Evolutionary conservation across 371 early-diverging fungal genomes (phyloP).

Genomic region (Mucor indicus): DNA sequence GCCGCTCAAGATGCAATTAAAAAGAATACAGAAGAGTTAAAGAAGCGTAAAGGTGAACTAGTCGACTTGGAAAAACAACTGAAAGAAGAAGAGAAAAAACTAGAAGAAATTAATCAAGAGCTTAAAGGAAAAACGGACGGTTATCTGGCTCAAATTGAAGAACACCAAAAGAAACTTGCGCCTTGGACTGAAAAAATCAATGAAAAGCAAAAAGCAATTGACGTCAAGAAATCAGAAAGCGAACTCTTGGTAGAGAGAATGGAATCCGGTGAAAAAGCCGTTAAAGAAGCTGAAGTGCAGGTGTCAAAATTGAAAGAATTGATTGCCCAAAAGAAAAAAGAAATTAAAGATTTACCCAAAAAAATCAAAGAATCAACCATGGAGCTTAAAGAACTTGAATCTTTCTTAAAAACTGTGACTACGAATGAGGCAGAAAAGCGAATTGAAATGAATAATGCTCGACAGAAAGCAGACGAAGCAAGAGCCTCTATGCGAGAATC

Average conservation of each 20-base stretch:
- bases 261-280: constrained; percentile 46
- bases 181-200: constrained; percentile 84
- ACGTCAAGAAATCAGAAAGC: constrained; percentile 78
- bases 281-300: constrained; percentile 66
- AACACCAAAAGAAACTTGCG: constrained; percentile 74
- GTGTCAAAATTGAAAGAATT: constrained; percentile 26
- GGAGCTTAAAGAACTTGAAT: constrained; percentile 51
- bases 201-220: constrained; percentile 66
- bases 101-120: constrained; percentile 76
- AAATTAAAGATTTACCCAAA: constrained; percentile 20
- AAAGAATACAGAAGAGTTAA: constrained; percentile 54
- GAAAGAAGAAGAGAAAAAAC: constrained; percentile 60
- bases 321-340: constrained; percentile 22
- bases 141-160: constrained; percentile 69
- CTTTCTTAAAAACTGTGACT: constrained; percentile 25
- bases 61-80: constrained; percentile 63
- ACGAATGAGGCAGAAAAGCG: constrained; percentile 32
- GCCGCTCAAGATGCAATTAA: constrained; percentile 53
- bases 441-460: constrained; percentile 36
- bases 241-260: constrained; percentile 65
- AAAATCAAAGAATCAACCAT: constrained; percentile 45
- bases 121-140: constrained; percentile 83
- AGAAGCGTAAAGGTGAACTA: constrained; percentile 51
- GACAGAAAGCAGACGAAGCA: constrained; percentile 70
- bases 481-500: constrained; percentile 59